A percentile compares a stretch with the other conserved stretches of the same genome.
phyloP scores from a whole-genome alignment of 441 rosid species.

The Erysimum cheiri region DNA sequence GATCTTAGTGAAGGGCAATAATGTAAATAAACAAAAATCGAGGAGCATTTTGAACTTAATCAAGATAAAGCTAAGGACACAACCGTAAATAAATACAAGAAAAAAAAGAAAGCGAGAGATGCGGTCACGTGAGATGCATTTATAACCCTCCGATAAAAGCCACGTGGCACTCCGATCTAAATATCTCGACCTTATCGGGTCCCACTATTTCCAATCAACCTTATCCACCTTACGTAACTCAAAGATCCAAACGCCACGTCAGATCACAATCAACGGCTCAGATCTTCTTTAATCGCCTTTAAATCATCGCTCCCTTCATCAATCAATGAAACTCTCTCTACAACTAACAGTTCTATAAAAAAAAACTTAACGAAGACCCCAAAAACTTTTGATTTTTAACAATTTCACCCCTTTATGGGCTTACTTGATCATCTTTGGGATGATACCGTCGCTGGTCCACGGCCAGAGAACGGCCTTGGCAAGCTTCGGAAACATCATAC shows the following conservation, averaged over 20 bases:
- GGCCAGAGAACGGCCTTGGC: slow-evolving; percentile 89
- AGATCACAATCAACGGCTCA: slow-evolving; percentile 50
- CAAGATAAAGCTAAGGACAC: slow-evolving; percentile 36
- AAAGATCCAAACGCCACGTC: slow-evolving; percentile 56
- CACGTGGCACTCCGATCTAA: slow-evolving; percentile 48
- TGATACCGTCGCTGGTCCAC: slow-evolving; percentile 96
- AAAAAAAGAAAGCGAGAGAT: neutral
- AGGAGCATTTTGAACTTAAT: slow-evolving; percentile 4
- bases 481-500: slow-evolving; percentile 85
- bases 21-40: slow-evolving; percentile 34
- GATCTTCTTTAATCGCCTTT: slow-evolving; percentile 27
- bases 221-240: slow-evolving; percentile 57
- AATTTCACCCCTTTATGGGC: slow-evolving; percentile 53
- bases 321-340: slow-evolving; percentile 36
- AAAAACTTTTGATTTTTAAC: slow-evolving; percentile 12
- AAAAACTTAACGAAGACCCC: neutral
- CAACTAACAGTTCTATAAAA: slow-evolving; percentile 24
- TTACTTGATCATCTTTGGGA: slow-evolving; percentile 96
- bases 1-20: neutral
- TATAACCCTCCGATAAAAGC: slow-evolving; percentile 19
- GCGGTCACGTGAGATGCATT: slow-evolving; percentile 55
- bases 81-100: slow-evolving; percentile 17
- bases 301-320: slow-evolving; percentile 46
- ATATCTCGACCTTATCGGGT: slow-evolving; percentile 40
- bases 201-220: slow-evolving; percentile 53